Evolutionary conservation across 2,329 filamentous ascomycete genomes (phyloP), one percentile per base, ranked within the genome.

Genomic region (Phialemoniopsis sp.): DNA sequence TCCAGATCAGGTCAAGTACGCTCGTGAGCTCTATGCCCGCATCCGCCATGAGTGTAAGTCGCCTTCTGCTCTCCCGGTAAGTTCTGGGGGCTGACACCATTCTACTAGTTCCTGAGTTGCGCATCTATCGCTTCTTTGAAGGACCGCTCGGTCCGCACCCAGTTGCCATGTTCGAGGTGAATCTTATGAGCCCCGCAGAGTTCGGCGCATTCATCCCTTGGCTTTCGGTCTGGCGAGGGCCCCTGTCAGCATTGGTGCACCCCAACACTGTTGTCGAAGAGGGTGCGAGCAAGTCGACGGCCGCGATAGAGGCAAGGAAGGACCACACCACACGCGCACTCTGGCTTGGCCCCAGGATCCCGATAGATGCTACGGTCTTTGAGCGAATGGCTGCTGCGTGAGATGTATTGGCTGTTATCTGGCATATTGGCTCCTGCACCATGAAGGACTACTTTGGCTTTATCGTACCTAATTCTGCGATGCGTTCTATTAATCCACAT

Each of bases 151-250:
- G 89, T 0, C 89, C 89, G 1, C 89, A 95, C 58, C 82, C 85
- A 0, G 62, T 89, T 1, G 85, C 82, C 38, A 95, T 95, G 89
- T 95, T 95, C 53, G 90, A 96, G 63, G 88, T 95, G 34, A 94
- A 94, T 50, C 34, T 95, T 15, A 88, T 91, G 59, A 89, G 83
- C 0, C 90, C 89, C 0, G 82, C 80, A 4, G 87, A 95, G 59
- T 95, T 95, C 54, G 89, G 89, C 0, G 89, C 90, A 0, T 94
- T 95, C 53, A 67, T 96, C 30, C 76, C 87, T 0, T 95, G 89
- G 89, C 66, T 95, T 21, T 76, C 87, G 21, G 78, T 95, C 41
- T 83, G 90, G 62, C 74, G 89, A 5, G 89, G 89, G 0, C 87
- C 87, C 3, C 61, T 95, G 44, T 89, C 85, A 35, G 89, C 70